Percentiles rank a stretch among this genome's conserved stretches.
Conservation (phyloP, 2,329 filamentous ascomycete genomes). For the Erysiphe pulchra region DNA sequence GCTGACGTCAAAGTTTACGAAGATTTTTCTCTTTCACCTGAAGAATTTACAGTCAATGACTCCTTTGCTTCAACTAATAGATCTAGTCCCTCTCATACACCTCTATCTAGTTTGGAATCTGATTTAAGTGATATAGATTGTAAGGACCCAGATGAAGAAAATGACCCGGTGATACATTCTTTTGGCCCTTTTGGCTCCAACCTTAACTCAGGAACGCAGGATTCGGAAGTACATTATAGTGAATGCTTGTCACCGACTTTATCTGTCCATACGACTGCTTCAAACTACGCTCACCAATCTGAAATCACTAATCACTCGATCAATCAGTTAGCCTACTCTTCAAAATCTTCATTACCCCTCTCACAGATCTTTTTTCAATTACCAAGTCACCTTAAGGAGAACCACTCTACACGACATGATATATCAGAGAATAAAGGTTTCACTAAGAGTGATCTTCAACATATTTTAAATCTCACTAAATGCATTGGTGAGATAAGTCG, state of each 20-base stretch:
- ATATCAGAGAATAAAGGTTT: conserved; percentile 19
- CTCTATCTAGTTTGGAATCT: conserved; percentile 34
- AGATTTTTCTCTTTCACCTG: conserved; percentile 32
- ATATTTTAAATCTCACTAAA: conserved; percentile 43
- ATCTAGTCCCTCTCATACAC: conserved; percentile 5
- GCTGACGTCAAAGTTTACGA: conserved; percentile 45
- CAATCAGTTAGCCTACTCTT: conserved; percentile 88
- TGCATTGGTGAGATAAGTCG: conserved; percentile 77
- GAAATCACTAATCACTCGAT: conserved; percentile 58
- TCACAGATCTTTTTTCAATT: conserved; percentile 76
- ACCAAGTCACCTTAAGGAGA: conserved; percentile 33
- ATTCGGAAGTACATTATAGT: conserved; percentile 4
- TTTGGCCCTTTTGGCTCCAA: conserved; percentile 80
- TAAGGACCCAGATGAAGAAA: conserved; percentile 65
- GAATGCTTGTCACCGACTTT: conserved; percentile 10
- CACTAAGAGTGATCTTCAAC: conserved; percentile 36
- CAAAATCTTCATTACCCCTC: conserved; percentile 71
- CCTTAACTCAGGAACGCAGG: conserved; percentile 29
- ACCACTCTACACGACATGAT: conserved; percentile 1
- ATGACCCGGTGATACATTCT: conserved; percentile 76
- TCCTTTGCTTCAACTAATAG: conserved; percentile 10
- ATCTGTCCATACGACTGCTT: not conserved
- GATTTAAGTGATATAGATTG: conserved; percentile 17
- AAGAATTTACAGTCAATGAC: conserved; percentile 1
- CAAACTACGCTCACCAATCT: conserved; percentile 11